Conservation (phyloP, 2,329 filamentous ascomycete genomes). For the Penicillium palitans region DNA sequence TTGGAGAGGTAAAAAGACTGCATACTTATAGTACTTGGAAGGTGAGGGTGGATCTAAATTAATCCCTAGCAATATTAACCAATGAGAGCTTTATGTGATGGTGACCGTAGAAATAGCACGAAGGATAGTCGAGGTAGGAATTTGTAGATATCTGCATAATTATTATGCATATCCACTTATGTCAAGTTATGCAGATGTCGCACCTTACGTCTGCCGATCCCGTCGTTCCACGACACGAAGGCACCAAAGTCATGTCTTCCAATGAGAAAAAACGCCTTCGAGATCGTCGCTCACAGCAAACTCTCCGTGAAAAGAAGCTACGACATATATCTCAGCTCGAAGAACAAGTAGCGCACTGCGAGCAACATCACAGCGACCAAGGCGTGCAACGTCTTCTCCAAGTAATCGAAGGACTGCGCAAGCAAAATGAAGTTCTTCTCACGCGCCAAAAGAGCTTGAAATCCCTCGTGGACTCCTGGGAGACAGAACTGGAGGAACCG, state of each 20-base stretch:
- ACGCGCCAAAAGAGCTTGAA: slow-evolving; percentile 21
- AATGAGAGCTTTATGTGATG: no score
- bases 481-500: slow-evolving; percentile 1
- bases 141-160: background rate
- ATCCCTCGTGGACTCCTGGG: slow-evolving; percentile 25
- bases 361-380: slow-evolving; percentile 26
- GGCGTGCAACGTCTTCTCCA: slow-evolving; percentile 20
- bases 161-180: background rate
- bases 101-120: background rate
- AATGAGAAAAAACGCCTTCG: slow-evolving; percentile 26
- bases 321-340: slow-evolving; percentile 23
- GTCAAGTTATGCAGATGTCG: background rate
- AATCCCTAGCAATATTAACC: no score
- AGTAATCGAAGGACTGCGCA: slow-evolving; percentile 23
- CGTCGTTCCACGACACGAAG: background rate
- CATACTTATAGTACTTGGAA: no score
- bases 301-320: slow-evolving; percentile 27
- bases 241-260: slow-evolving; percentile 7
- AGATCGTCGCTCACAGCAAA: slow-evolving; percentile 32
- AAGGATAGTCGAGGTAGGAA: background rate
- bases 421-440: slow-evolving; percentile 26
- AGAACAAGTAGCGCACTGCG: slow-evolving; percentile 25
- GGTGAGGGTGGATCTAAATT: no score
- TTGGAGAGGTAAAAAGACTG: no score
- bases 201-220: background rate